A percentile compares a stretch with the other conserved stretches of the same genome.
These are phyloP conservation scores for Colletotrichum cereale DNA, from an alignment of 2,329 filamentous ascomycete species.

Conservation along the genomic window DNA sequence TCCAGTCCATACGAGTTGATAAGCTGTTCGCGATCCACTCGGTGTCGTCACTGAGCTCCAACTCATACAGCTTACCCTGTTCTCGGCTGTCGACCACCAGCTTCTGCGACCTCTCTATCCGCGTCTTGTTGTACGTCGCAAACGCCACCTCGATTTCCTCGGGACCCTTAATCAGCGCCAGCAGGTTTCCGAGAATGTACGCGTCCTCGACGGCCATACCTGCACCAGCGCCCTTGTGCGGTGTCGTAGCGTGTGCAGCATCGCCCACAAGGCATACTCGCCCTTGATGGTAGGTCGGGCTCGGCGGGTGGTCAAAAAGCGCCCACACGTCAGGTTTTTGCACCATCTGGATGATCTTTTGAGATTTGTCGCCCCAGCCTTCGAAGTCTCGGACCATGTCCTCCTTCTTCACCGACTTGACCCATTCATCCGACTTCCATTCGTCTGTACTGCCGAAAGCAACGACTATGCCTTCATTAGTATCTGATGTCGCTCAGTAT, in stretches of 20 bases:
- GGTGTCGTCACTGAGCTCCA: slow-evolving; percentile 31
- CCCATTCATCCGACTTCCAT: slow-evolving; percentile 35
- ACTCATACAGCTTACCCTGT: slow-evolving; percentile 27
- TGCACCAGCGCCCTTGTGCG: slow-evolving; percentile 44
- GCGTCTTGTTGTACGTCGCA: slow-evolving; percentile 34
- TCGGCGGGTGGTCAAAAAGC: slow-evolving; percentile 37
- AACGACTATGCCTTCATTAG: slow-evolving; percentile 13
- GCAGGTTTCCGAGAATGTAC: slow-evolving; percentile 41
- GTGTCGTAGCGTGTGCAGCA: slow-evolving; percentile 45
- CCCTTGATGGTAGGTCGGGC: slow-evolving; percentile 37
- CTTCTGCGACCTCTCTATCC: slow-evolving; percentile 23
- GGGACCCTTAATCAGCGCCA: neutral
- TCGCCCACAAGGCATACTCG: slow-evolving; percentile 45
- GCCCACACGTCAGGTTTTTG: slow-evolving; percentile 36
- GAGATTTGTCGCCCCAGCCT: slow-evolving; percentile 24
- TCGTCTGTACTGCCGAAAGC: slow-evolving; percentile 25
- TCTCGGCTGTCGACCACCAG: slow-evolving; percentile 30
- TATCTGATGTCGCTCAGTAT: neutral
- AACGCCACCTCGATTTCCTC: slow-evolving; percentile 39
- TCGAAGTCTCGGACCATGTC: slow-evolving; percentile 35
- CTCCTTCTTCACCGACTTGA: slow-evolving; percentile 17
- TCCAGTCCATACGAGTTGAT: slow-evolving; percentile 31
- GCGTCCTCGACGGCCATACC: slow-evolving; percentile 46
- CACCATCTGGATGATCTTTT: slow-evolving; percentile 30
- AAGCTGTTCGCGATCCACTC: slow-evolving; percentile 27